Conservation (phyloP, 1,284 basidiomycete genomes). For the Cryptococcus deneoformans region DNA sequence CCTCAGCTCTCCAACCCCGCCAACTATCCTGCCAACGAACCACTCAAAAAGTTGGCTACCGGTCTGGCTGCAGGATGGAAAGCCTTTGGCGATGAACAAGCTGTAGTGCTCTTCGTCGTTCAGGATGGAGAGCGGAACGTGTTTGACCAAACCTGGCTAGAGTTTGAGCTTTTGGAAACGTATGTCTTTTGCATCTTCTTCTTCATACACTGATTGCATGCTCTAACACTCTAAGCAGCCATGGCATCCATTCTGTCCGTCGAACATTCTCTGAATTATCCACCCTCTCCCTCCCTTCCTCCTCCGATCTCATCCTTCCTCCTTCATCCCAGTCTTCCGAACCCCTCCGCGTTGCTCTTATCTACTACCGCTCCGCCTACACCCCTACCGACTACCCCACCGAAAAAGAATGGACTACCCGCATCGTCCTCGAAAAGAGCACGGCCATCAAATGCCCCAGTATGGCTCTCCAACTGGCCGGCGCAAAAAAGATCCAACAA, state of each 20-base stretch:
- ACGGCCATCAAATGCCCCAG: constrained; percentile 90
- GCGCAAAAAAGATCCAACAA: constrained; percentile 95
- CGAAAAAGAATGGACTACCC: constrained; percentile 62
- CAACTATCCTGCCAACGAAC: constrained; percentile 72
- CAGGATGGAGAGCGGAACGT: constrained; percentile 91
- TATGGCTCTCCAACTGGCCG: constrained; percentile 87
- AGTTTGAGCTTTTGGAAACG: constrained; percentile 78
- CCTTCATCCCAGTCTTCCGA: constrained; percentile 36
- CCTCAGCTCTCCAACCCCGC: constrained; percentile 55
- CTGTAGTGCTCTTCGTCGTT: constrained; percentile 74
- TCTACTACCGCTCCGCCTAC: constrained; percentile 89
- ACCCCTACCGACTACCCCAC: constrained; percentile 76
- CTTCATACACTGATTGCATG: background rate
- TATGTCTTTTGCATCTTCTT: constrained; percentile 39
- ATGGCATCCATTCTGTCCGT: constrained; percentile 68
- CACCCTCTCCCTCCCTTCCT: constrained; percentile 54
- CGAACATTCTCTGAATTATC: constrained; percentile 70
- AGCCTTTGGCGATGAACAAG: constrained; percentile 57
- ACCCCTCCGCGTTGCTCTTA: constrained; percentile 64
- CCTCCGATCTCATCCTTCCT: constrained; percentile 54
- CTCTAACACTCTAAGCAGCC: constrained; percentile 50
- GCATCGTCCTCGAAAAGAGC: constrained; percentile 73
- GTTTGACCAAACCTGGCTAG: constrained; percentile 88
- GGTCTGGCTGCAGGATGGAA: constrained; percentile 78
- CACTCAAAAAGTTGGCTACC: constrained; percentile 64